Base-by-base conservation (phyloP, 1,284 basidiomycete genomes). In the Tylopilus sp. region DNA sequence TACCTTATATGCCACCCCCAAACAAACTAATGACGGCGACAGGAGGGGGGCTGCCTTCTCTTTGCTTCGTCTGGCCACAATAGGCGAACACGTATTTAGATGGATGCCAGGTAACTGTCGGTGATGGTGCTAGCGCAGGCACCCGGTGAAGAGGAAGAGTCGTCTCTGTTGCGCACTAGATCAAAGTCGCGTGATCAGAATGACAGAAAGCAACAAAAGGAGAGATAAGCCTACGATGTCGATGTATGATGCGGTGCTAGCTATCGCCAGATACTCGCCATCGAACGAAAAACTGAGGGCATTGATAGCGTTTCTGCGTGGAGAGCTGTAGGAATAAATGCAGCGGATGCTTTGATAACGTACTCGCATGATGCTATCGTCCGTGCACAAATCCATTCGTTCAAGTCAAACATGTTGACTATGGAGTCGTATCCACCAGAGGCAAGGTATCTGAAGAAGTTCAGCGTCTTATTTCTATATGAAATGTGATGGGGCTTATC, bases 201-300 rank as follows among this genome's bases (percentile, higher is more conserved):
- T n/a, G 29, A 36, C 4, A 15, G 24, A 1, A 62, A 33, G 49
- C 56, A 4, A 54, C 18, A 33, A 41, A 8, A 49, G 10, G 4
- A 47, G 19, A 55, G 74, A 36, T 36, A 15, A 33, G 22, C 85
- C 64, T 69, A 93, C 92, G 58, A 94, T 91, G 67, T 94, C 92
- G 64, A 94, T 89, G 69, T 92, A 93, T 24, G 81, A 80, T n/a
- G 91, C 91, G 9, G 86, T 82, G 66, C 83, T 92, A 6, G 91
- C 89, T 58, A 93, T 89, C 12, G 92, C 92, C 36, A 94, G 76
- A 72, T 90, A 93, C 81, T 94, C 93, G 47, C 92, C 92, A 69
- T 94, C 92, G 67, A 89, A 84, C 8, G 91, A 94, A 81, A 93
- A 94, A 73, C 90, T 92, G n/a, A 94, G 76, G n/a, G 86, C 83